phyloP scores from a whole-genome alignment of 1,284 basidiomycete species.

The Cystobasidium slooffiae region DNA sequence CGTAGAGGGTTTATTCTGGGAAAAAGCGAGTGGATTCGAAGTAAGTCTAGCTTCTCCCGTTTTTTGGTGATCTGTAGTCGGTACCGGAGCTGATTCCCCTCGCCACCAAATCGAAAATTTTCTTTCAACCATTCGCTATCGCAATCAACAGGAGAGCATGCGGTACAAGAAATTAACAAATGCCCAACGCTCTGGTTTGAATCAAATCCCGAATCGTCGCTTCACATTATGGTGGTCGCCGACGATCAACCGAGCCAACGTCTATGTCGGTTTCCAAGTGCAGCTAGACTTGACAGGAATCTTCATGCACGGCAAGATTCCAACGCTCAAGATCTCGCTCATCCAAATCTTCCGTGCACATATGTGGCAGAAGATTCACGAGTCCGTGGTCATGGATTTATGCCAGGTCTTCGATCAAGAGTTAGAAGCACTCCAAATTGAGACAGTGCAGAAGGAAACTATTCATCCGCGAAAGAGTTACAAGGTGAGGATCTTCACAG shows the following conservation, averaged over 20 bases:
- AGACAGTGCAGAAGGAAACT: slow-evolving; percentile 99
- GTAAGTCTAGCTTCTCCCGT: not conserved
- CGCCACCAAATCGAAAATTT: not conserved
- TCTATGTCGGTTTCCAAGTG: slow-evolving; percentile 99
- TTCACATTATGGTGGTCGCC: slow-evolving; percentile 98
- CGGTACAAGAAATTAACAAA: slow-evolving; percentile 76
- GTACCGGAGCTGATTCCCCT: not conserved
- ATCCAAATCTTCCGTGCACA: slow-evolving; percentile 99
- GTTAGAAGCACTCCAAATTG: slow-evolving; percentile 95
- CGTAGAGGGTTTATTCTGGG: slow-evolving; percentile 65
- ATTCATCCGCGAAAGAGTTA: slow-evolving; percentile 99
- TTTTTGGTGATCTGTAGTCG: not conserved
- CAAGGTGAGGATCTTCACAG: slow-evolving; percentile 62
- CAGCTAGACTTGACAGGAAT: slow-evolving; percentile 92
- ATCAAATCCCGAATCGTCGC: slow-evolving; percentile 99
- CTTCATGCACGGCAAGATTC: slow-evolving; percentile 93
- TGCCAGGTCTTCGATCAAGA: slow-evolving; percentile 99
- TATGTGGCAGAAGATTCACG: slow-evolving; percentile 96
- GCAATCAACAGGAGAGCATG: slow-evolving; percentile 71
- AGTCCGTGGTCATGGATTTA: slow-evolving; percentile 86
- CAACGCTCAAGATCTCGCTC: slow-evolving; percentile 94
- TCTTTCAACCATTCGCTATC: not conserved
- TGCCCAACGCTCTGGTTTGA: slow-evolving; percentile 92
- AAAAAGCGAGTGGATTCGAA: slow-evolving; percentile 17
- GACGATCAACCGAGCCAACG: slow-evolving; percentile 96